phyloP scores from a whole-genome alignment of 1,139 yeast genomes.

The Hemisphaericaspora xylofermentans region DNA sequence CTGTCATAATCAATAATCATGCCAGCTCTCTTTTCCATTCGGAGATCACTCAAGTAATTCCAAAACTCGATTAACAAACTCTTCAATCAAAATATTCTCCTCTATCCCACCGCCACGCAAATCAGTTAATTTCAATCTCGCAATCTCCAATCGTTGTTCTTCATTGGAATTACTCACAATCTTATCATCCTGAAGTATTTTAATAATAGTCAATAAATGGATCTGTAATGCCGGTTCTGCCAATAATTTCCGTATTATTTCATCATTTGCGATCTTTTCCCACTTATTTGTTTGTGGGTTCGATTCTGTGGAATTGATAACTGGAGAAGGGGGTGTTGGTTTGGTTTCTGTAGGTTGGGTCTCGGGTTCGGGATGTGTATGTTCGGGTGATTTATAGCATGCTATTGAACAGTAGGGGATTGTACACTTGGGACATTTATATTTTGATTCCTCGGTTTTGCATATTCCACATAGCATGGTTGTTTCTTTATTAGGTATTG shows the following conservation, averaged over 20 bases:
- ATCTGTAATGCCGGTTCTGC: constrained; percentile 50
- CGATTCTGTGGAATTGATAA: constrained; percentile 1
- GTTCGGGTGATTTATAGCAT: constrained; percentile 56
- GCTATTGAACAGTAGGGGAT: constrained; percentile 50
- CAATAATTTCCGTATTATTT: constrained; percentile 41
- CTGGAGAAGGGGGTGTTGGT: too few species aligned
- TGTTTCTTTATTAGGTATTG: neutral
- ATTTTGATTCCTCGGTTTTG: constrained; percentile 39
- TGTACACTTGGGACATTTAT: constrained; percentile 62
- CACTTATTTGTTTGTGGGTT: neutral
- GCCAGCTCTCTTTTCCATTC: neutral
- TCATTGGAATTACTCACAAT: constrained; percentile 39
- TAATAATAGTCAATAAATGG: constrained; percentile 49
- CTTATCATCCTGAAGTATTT: constrained; percentile 43
- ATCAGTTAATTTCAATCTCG: constrained; percentile 58
- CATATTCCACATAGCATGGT: constrained; percentile 47
- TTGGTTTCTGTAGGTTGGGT: too few species aligned
- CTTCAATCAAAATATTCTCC: constrained; percentile 64
- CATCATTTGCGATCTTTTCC: constrained; percentile 22
- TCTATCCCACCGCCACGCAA: constrained; percentile 64
- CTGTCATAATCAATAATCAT: neutral
- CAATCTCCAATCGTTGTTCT: constrained; percentile 58
- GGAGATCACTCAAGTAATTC: constrained; percentile 9
- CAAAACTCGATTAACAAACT: constrained; percentile 39
- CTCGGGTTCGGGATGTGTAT: constrained; percentile 17